These are phyloP conservation scores for Taiwanofungus camphoratus DNA, from an alignment of 1,284 basidiomycete species.

Conservation along the genomic window DNA sequence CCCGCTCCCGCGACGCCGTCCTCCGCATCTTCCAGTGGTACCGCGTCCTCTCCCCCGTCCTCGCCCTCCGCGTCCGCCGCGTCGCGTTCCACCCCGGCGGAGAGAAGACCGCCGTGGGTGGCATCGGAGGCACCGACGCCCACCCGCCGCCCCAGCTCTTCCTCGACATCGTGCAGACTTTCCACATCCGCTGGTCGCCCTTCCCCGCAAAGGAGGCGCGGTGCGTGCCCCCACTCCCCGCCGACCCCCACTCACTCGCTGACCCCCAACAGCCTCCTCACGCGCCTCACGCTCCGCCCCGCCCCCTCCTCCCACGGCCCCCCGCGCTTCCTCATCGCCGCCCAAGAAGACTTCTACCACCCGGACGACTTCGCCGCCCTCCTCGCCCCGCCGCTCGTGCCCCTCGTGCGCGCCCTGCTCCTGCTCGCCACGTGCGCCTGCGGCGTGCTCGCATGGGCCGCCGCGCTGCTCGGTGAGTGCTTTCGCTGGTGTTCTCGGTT, in stretches of 20 bases:
- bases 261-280: constrained; percentile 29
- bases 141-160: constrained; percentile 32
- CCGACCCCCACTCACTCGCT: not conserved
- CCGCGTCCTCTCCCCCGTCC: constrained; percentile 45
- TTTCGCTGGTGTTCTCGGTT: not conserved
- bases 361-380: constrained; percentile 48
- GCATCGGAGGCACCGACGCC: too few relatives aligned
- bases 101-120: too few relatives aligned
- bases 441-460: constrained; percentile 34
- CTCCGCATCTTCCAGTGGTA: constrained; percentile 61
- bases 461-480: constrained; percentile 14
- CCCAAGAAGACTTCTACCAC: constrained; percentile 61
- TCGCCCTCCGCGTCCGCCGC: constrained; percentile 36
- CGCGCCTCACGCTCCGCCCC: constrained; percentile 38
- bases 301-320: constrained; percentile 22
- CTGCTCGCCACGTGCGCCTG: constrained; percentile 34
- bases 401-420: constrained; percentile 36
- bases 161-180: constrained; percentile 45
- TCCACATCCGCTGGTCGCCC: constrained; percentile 46
- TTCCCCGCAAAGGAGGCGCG: constrained; percentile 15
- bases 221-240: not conserved
- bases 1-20: constrained; percentile 36
- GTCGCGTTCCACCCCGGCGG: constrained; percentile 38
- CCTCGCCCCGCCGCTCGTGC: constrained; percentile 43
- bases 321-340: constrained; percentile 40